Base-by-base conservation (phyloP, 1,284 basidiomycete genomes). In the Exsudoporus floridanus region DNA sequence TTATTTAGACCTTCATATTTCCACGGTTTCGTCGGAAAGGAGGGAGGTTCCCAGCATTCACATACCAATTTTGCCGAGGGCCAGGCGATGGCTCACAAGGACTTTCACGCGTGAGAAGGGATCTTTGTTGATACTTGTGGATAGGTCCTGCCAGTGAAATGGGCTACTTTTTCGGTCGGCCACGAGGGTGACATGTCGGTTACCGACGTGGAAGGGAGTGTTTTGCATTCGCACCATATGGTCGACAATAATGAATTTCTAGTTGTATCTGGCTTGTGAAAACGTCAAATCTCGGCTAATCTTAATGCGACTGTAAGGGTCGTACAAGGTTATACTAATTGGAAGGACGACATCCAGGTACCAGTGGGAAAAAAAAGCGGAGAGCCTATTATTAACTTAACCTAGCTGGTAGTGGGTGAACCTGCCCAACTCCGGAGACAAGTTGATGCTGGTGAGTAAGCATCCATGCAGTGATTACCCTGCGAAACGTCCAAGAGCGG, bases 1-100 rank as follows among this genome's bases (percentile, higher is more conserved):
- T 38, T 30, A 18, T 46, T 18, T 35, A 13, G 23, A 27, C n/a
- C 4, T 7, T 8, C 3, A 2, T 5, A 31, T 25, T 52, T 36
- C 52, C 52, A 31, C 58, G 58, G 18, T 58, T 30, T 16, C 31
- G 13, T 45, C 60, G 54, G 57, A 44, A 46, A 43, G 19, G 18
- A 5, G 14, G 23, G 23, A 23, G 13, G 12, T 31, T 31, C 30
- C 12, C 30, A 31, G 13, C 14, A 18, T 9, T 37, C 7, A 18
- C 21, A 13, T 25, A 10, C 19, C 12, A 31, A 38, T 8, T 25
- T 34, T 31, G 33, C 41, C 18, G 14, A 7, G 14, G 6, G 23
- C 14, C 7, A 10, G 18, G 18, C 30, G 13, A 42, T 21, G n/a
- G 23, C 18, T 39, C 39, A 23, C 21, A 39, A 45, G n/a, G 33